Evolutionary conservation across 176 grass and related monocot species (phyloP), one percentile per base, ranked within the genome.

Genomic region (Puccinellia tenuiflora): DNA sequence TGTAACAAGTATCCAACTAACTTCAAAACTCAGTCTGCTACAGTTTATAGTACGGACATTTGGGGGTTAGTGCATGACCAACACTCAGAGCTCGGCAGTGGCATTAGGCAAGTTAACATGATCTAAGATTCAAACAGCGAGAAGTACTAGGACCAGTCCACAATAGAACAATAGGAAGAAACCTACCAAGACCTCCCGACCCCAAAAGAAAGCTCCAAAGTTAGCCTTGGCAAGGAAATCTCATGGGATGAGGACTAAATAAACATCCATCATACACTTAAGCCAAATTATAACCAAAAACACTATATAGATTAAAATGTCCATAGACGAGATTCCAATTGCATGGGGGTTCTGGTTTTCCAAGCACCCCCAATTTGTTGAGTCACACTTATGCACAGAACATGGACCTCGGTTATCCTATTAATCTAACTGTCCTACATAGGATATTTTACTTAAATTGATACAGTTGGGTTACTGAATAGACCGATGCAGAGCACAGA

Each of bases 31-130:
- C 28, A 51, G 9, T 45, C 39, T 72, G 7, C 37, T 73, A 43
- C 25, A 54, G 31, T 76, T 59, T 56, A 43, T 53, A 73, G 42
- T 50, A 62, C 55, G 54, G 34, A 54, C 26, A 88, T 47, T 25
- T 69, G 66, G 65, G 61, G 80, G 55, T 26, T 26, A 54, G 75
- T 51, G 25, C 53, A 70, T 45, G 26, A 64, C 33, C 33, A 79
- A 43, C 26, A 64, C 39, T 64, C 48, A 39, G 52, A 30, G 50
- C 69, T 26, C 1, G 17, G 15, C 4, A 63, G 7, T 59, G 38
- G 30, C 62, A 69, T 88, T 70, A 62, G 43, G 42, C 31, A 52
- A 87, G 64, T 72, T 55, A 10, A 71, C 22, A 78, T 34, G 26
- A 83, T 73, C 52, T 28, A 72, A 28, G 37, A 52, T 56, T 78